Base-by-base conservation (phyloP, 768 basidiomycete genomes). In the Strobilomyces dryophilus region DNA sequence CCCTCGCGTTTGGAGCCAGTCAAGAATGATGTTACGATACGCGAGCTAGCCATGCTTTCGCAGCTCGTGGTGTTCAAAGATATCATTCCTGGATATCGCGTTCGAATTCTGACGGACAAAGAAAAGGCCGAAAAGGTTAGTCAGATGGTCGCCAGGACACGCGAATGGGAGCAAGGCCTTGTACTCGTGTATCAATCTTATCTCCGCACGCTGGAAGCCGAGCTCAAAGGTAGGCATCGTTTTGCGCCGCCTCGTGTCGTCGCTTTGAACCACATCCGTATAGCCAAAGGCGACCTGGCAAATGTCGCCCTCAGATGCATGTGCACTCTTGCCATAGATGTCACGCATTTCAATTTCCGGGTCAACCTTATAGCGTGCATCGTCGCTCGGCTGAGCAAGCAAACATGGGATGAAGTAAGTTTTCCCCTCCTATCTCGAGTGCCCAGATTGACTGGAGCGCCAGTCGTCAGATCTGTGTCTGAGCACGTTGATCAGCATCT, bases 281-380 rank as follows among this genome's bases (percentile, higher is more conserved):
- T 58, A 92, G 86, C 74, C 35, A 87, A 79, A 60, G 81, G 75
- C 51, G 83, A 83, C 47, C 70, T 94, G 17, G 76, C 83, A 24
- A 83, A 85, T 48, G 69, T 84, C 9, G 82, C 87, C 45, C 76
- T 98, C 49, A 85, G 82, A 65, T 92, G 87, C 71, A 87, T 98
- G 79, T 95, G 94, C 71, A 86, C 86, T 6, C 77, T 98, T 41
- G 74, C 93, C 24, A 78, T 79, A 18, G 85, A 92, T 65, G 82
- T 85, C 56, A 89, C 92, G 14, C 94, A 98, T 72, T 99, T 99
- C 83, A 99, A 98, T 74, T 98, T 98, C 70, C 83, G 90, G 42
- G 78, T 82, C 59, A 97, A 98, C 73, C 79, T 99, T 60, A 92
- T 97, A 83, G 84, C 84, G 55, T 86, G 87, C 46, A 76, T 98